phyloP scores from a whole-genome alignment of 2,329 filamentous ascomycete genomes.

The Colletotrichum simmondsii region DNA sequence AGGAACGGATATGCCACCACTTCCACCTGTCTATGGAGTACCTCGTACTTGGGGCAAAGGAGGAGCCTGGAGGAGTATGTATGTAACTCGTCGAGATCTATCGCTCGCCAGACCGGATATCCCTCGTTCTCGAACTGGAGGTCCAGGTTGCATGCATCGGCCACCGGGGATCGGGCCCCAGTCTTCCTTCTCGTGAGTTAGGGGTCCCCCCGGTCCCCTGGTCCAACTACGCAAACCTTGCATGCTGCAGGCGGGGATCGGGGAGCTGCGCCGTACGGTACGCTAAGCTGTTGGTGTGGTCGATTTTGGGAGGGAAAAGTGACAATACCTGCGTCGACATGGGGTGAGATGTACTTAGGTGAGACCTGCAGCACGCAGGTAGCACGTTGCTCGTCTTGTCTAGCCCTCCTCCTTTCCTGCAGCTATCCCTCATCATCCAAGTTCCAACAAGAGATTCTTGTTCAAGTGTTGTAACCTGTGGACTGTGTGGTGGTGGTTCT shows the following conservation, averaged over 20 bases:
- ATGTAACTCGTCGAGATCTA: background rate
- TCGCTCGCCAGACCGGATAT: background rate
- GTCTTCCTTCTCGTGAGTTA: background rate
- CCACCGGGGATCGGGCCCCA: background rate
- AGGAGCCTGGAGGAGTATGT: background rate
- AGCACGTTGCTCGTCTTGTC: background rate
- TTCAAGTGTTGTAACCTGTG: background rate
- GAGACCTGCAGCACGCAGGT: background rate
- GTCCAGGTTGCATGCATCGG: slow-evolving; percentile 12
- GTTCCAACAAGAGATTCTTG: background rate
- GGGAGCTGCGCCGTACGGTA: slow-evolving; percentile 12
- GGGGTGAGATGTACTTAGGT: background rate
- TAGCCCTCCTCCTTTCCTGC: background rate
- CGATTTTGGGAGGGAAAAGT: background rate
- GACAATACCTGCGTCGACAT: background rate
- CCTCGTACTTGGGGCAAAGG: background rate
- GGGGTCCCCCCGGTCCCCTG: background rate
- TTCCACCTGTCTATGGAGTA: background rate
- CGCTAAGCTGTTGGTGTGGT: background rate
- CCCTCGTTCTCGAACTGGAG: slow-evolving; percentile 7
- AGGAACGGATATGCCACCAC: background rate
- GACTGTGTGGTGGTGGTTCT: background rate
- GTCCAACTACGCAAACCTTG: background rate
- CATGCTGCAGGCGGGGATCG: slow-evolving; percentile 10
- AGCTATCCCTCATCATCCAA: background rate